Evolutionary conservation across 495 filamentous ascomycete genomes (phyloP), one percentile per base, ranked within the genome.

Genomic region (Aspergillus coremiiformis): DNA sequence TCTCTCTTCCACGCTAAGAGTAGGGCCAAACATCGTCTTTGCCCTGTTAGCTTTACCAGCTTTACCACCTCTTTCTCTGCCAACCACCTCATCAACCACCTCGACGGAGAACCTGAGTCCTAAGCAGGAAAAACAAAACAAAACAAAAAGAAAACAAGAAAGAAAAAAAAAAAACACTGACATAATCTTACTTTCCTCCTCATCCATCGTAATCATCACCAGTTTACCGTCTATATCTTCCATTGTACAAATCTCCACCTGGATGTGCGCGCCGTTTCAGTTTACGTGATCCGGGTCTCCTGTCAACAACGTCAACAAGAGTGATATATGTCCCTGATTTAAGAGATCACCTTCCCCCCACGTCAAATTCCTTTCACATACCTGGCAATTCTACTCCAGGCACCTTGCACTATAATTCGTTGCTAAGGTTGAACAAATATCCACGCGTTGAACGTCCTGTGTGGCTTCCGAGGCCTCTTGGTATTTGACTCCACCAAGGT

Each of bases 1-100:
- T 57, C 61, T 60, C 60, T 61, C 63, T 57, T 72, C 64, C 69
- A 67, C 72, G 72, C 72, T 75, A 76, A 66, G 60, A 66, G 53
- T 73, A 70, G 69, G 70, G 70, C 72, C 72, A 74, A 74, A 74
- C 69, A 74, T 70, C 66, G 57, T 63, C 68, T 68, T 44, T 68
- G 60, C 65, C 66, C 66, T 71, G 59, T 72, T 63, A 62, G 63
- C 55, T 66, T 68, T 50, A 52, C 64, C 66, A 66, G 63, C 55
- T 66, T 68, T 50, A 52, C 64, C 66, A 66, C 61, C 67, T 67
- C 64, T 61, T 67, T 65, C 61, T 62, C 57, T 58, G 49, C 59
- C 61, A 61, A 55, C 45, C 52, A 48, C 50, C 50, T 47, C 51
- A 59, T 59, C 51, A 57, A 53, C 47, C 49, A 21, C 41, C 50